Base-by-base conservation (phyloP, 108 stramenopile species). In the Discostella stelligeroides region DNA sequence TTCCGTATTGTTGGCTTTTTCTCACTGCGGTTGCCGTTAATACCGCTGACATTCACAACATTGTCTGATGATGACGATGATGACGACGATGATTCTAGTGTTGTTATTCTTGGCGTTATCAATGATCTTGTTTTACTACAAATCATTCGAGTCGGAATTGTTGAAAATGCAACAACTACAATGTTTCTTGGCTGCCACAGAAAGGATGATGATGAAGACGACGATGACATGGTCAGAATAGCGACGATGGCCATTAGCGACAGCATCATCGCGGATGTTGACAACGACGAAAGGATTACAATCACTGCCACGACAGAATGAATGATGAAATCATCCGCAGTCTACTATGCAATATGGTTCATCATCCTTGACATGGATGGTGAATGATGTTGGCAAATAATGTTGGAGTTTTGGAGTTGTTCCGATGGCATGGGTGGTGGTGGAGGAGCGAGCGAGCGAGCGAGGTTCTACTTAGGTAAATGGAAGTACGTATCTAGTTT, bases 1-100 rank as follows among this genome's bases (percentile, higher is more conserved):
- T 73, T 78, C 47, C 59, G 17, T 63, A 42, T 1, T 11, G 61
- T 45, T 20, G 51, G 7, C 6, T 2, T 14, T 14, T 25, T 25
- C 51, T 25, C 51, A 23, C 11, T 14, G 24, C 10, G 10, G 17
- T 18, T 18, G 18, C 3, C 21, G 51, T 8, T 1, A 8, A 1
- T 25, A 8, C 14, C 49, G 18, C 17, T 24, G 49, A 20, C 49
- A 20, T 50, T 18, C 15, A 2, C 49, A 34, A 2, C 49, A 34
- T 34, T 24, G 7, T 50, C 49, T 7, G 48, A 2, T 21, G n/a
- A 17, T 15, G 48, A 7, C 7, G 48, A 7, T 18, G 12, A 1
- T 18, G 21, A 21, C n/a, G 48, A 49, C 17, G 0, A 17, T 21
- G 48, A 49, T 0, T n/a, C n/a, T n/a, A n/a, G n/a, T n/a, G 13